Evolutionary conservation across 495 filamentous ascomycete genomes (phyloP), one percentile per base, ranked within the genome.

Genomic region (Trichocladium antarcticum): DNA sequence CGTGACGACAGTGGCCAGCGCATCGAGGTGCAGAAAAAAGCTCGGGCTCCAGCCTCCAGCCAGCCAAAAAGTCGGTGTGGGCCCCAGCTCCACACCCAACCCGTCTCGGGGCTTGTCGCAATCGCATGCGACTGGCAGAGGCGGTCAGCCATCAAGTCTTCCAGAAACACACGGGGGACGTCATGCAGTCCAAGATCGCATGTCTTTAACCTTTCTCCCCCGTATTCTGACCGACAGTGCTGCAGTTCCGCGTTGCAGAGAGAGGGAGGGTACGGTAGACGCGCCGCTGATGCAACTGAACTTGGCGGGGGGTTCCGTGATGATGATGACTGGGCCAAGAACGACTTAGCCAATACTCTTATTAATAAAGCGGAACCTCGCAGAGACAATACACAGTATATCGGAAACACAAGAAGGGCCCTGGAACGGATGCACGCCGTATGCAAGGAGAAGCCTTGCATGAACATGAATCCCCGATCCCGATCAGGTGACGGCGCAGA

Each of bases 11-110:
- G 45, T 43, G 49, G 57, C 55, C 60, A 56, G 39, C 55, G 43
- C 59, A 59, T 55, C 51, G 15, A 20, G 21, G 39, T 42, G 45
- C 53, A 54, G 43, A 15, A 52, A n/a, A 48, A 20, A 22, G 22
- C 53, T 43, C 45, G 42, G 45, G 36, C 45, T 52, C 56, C 50
- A 58, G 51, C 46, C 50, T 49, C 56, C 56, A 59, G 49, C 52
- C 42, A 57, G 41, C 47, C 51, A 42, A 64, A 64, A 64, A 60
- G 61, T 64, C 61, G 61, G 61, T 64, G 61, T 64, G 58, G 53
- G 38, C 50, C 42, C 48, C 3, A n/a, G n/a, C n/a, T 8, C 47
- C 12, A n/a, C 21, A n/a, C n/a, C n/a, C n/a, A n/a, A n/a, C 29
- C 21, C 24, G 37, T 28, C 40, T 15, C 47, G 19, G 35, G 17